phyloP scores from a whole-genome alignment of 176 grass and related monocot genomes.

The Avena sativa region DNA sequence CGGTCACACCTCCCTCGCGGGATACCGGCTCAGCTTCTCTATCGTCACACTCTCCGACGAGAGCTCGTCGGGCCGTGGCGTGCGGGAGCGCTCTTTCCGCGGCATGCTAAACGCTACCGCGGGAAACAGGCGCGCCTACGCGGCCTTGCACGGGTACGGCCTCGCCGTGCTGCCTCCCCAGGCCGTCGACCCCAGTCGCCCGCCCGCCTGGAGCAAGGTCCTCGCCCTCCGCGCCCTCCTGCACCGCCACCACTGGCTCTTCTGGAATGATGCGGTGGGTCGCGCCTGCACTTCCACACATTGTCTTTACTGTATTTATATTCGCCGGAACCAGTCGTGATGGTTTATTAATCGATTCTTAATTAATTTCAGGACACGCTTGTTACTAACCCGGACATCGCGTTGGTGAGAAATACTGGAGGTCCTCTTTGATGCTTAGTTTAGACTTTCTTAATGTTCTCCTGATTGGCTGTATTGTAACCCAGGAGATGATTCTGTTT shows the following conservation, averaged over 20 bases:
- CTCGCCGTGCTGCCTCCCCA: constrained; percentile 45
- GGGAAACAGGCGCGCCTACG: constrained; percentile 71
- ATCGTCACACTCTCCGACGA: constrained; percentile 85
- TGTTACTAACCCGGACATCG: constrained; percentile 64
- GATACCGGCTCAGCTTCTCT: constrained; percentile 38
- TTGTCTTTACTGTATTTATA: too few species aligned
- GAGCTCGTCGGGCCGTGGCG: not conserved
- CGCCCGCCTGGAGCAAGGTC: constrained; percentile 91
- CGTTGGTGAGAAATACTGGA: constrained; percentile 50
- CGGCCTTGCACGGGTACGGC: constrained; percentile 54
- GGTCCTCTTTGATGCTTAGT: not conserved
- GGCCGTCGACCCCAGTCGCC: constrained; percentile 63
- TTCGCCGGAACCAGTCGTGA: not conserved
- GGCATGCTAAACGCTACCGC: constrained; percentile 58
- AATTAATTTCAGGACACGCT: constrained; percentile 66
- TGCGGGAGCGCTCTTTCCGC: constrained; percentile 54
- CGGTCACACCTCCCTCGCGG: not conserved
- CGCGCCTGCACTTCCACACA: too few species aligned
- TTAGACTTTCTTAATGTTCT: not conserved
- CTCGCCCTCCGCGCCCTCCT: constrained; percentile 62
- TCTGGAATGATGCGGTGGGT: constrained; percentile 92
- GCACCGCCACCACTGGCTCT: constrained; percentile 74
- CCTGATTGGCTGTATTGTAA: not conserved
- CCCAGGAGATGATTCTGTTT: constrained; percentile 74
- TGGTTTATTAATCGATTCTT: not conserved